Evolutionary conservation across 2,329 filamentous ascomycete genomes (phyloP), one percentile per base, ranked within the genome.

Genomic region (Incumbomyces delicatus): DNA sequence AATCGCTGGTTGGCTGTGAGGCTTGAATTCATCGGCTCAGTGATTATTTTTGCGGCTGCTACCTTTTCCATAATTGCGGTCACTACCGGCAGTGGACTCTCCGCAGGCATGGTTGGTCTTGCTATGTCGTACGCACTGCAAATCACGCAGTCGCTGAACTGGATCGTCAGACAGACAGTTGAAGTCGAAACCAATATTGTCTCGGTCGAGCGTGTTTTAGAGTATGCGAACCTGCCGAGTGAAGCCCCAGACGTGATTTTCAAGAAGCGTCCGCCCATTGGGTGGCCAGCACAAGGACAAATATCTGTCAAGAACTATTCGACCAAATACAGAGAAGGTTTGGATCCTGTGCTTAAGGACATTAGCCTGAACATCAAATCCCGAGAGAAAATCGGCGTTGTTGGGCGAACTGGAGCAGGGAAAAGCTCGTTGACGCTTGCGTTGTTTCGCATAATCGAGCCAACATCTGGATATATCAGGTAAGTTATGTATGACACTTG

Each of bases 141-240:
- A 69, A 96, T 98, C 61, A 98, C 92, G 1, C 86, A 90, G 56
- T 95, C 89, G 31, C 77, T 98, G 60, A 98, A 96, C 72, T 98
- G 92, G 92, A 95, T 98, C 60, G 92, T 98, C 43, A 81, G 94
- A 49, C 92, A 98, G 68, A 95, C 89, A 0, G 92, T 98, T 30
- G 94, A 98, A 66, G 92, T 98, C n/a, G 94, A 98, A 73, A 96
- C 90, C n/a, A 98, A 98, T 67, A 98, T 98, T 60, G 90, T 98
- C 38, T 95, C 90, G 8, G 92, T 98, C 32, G 92, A 98, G 74
- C 85, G 92, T 61, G 89, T 98, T 40, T 80, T 98, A 41, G 94
- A 98, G 66, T 98, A 98, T 68, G 87, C 90, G 48, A 77, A 78
- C 42, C 76, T 98, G 53, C 89, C 90, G 20, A 92, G 85, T 64